Base-by-base conservation (phyloP, 1,284 basidiomycete species). In the Sanghuangporus weigelae region DNA sequence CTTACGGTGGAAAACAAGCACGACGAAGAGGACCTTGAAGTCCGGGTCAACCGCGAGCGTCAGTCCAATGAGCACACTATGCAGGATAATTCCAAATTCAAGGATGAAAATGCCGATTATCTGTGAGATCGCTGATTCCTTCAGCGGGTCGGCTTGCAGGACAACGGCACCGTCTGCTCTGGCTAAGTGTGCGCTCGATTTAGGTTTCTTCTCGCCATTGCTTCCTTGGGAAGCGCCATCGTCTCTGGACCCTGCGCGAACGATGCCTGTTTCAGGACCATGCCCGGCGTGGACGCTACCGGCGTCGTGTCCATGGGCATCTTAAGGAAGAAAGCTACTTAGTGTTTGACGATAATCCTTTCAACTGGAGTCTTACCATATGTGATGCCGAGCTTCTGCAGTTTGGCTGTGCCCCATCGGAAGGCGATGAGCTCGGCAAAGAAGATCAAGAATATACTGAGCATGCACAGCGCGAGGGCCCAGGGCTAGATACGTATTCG, bases 31-130 rank as follows among this genome's bases (percentile, higher is more conserved):
- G 11, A 91, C 77, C 67, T 84, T 90, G 77, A 99, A 98, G 56
- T 84, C 73, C 31, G 83, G 76, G 70, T 91, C 86, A 38, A 96
- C 93, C 21, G 95, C 95, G 54, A 99, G 85, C 0, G 96, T 98
- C 23, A 99, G 78, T 1, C 96, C 96, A 69, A 99, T 95, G 68
- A 99, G 84, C 49, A 98, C 80, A 83, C 84, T 90, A 73, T 97
- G 95, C 66, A 99, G 79, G 12, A 96, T 77, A 56, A 98, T 93
- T 70, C 96, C 97, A 70, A 98, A 96, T 73, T 92, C 94, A 64
- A 96, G 80, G 67, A 96, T 94, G 50, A 83, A 87, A 50, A 95
- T 81, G 21, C 95, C 95, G 53, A 98, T 80, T 55, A 97, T 79
- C 74, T 98, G 94, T 1, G 92, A 86, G 0, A 81, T 68, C 1